These are phyloP conservation scores for Corymbia citriodora DNA, from an alignment of 441 rosid genomes.

Conservation along the genomic window DNA sequence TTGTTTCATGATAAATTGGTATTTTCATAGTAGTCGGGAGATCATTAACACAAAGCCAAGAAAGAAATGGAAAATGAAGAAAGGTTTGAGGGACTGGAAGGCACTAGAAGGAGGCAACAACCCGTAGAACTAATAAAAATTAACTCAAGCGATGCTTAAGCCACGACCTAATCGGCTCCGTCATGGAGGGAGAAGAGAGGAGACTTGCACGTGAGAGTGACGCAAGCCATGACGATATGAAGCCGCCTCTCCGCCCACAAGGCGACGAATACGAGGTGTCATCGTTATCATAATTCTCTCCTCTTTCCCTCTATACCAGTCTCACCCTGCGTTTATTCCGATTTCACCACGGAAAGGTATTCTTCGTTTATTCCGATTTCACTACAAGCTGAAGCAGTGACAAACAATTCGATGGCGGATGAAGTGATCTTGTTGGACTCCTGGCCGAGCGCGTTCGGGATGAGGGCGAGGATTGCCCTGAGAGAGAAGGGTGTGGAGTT, in stretches of 20 bases:
- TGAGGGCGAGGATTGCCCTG: not conserved
- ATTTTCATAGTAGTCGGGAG: no score
- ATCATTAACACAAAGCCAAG: no score
- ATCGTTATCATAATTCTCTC: not conserved
- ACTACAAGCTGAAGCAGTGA: not conserved
- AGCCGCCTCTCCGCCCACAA: not conserved
- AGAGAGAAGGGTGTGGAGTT: not conserved
- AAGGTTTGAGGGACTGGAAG: not conserved
- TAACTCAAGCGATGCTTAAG: not conserved
- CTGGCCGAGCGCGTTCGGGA: not conserved
- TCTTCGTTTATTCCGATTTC: not conserved
- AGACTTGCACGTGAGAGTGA: not conserved
- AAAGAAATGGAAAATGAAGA: not conserved
- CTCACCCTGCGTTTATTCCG: not conserved
- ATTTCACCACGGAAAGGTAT: not conserved
- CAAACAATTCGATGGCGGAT: not conserved
- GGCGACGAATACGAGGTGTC: not conserved
- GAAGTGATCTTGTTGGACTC: not conserved
- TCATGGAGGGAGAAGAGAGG: no score
- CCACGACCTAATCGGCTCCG: not conserved
- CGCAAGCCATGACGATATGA: not conserved
- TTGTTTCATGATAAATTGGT: no score
- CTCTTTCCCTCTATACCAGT: not conserved
- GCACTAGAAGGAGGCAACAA: no score
- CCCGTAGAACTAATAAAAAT: not conserved